Evolutionary conservation across 768 basidiomycete genomes (phyloP), one percentile per base, ranked within the genome.

Genomic region (Podaxis carcinomalis): DNA sequence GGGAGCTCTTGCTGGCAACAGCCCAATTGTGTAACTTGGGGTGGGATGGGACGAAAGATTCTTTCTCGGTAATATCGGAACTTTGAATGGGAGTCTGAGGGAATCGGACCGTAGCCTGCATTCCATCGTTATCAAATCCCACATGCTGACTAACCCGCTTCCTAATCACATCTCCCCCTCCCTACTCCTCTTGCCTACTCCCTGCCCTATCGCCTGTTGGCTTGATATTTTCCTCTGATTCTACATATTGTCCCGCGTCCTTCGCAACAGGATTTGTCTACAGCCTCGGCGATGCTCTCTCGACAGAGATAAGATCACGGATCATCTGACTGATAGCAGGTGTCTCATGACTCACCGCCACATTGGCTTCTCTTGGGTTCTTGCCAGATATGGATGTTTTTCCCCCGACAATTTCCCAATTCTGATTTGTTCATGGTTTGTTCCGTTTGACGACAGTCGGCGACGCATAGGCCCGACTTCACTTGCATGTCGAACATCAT

Each of bases 11-110:
- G 49, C 57, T 58, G 47, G 25, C 9, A 9, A 62, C 51, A 61
- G 49, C 49, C 61, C 57, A 23, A 54, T 47, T 51, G 55, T 57
- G 52, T 52, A 56, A 50, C 61, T 32, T 61, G 57, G 23, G 57
- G 62, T 44, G 52, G 61, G 51, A 56, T 57, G 49, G 51, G 52
- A 56, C 53, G 35, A 59, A 62, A 52, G 28, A 56, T 39, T 53
- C 51, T 36, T 37, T 19, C 13, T 23, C 52, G 52, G 28, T 10
- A 53, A 54, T 44, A 19, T 37, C 47, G 56, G 56, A 35, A 5
- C 46, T 57, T 47, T 49, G 56, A 57, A 57, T 57, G 25, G 19
- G 19, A 54, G 19, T 21, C 21, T 42, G 23, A 9, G 32, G 32
- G 23, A 19, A 39, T 58, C 57, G 57, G 57, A 25, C 57, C 57